Evolutionary conservation across 495 filamentous ascomycete species (phyloP).

Genomic region (Evernia prunastri): DNA sequence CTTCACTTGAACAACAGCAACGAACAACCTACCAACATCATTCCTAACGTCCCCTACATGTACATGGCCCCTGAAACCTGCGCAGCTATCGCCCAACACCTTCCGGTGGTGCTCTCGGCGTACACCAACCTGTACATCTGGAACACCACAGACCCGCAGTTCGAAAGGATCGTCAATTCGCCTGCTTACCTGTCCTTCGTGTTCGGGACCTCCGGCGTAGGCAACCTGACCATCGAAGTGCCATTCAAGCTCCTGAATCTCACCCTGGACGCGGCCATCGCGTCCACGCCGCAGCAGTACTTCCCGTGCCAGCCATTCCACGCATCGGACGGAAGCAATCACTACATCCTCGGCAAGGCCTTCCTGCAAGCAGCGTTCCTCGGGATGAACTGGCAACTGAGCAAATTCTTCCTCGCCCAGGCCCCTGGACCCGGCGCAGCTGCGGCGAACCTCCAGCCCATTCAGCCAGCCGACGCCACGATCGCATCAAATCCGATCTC

Average conservation of each 20-base stretch:
- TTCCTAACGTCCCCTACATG: conserved; percentile 41
- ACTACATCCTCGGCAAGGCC: conserved; percentile 43
- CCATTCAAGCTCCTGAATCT: conserved; percentile 50
- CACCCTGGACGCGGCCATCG: conserved; percentile 44
- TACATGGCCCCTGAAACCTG: conserved; percentile 45
- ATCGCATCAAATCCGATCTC: too few relatives aligned
- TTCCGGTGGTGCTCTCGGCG: conserved; percentile 41
- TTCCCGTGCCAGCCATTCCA: conserved; percentile 43
- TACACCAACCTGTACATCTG: conserved; percentile 43
- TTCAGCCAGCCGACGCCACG: too few relatives aligned
- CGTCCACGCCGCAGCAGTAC: conserved; percentile 39
- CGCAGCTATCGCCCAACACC: conserved; percentile 38
- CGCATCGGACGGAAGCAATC: conserved; percentile 16
- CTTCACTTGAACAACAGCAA: conserved; percentile 32
- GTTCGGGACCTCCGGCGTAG: conserved; percentile 27
- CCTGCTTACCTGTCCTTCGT: conserved; percentile 45
- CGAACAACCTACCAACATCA: conserved; percentile 24
- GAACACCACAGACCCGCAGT: conserved; percentile 39
- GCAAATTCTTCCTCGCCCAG: conserved; percentile 45
- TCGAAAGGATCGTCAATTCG: conserved; percentile 38
- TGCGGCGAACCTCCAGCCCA: too few relatives aligned
- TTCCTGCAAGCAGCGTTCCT: conserved; percentile 54
- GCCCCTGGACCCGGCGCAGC: conserved; percentile 40
- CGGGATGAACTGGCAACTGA: conserved; percentile 42
- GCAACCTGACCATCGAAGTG: conserved; percentile 35